Evolutionary conservation across 2,329 filamentous ascomycete genomes (phyloP), one percentile per base, ranked within the genome.

Genomic region (Aspergillus aculeatinus): DNA sequence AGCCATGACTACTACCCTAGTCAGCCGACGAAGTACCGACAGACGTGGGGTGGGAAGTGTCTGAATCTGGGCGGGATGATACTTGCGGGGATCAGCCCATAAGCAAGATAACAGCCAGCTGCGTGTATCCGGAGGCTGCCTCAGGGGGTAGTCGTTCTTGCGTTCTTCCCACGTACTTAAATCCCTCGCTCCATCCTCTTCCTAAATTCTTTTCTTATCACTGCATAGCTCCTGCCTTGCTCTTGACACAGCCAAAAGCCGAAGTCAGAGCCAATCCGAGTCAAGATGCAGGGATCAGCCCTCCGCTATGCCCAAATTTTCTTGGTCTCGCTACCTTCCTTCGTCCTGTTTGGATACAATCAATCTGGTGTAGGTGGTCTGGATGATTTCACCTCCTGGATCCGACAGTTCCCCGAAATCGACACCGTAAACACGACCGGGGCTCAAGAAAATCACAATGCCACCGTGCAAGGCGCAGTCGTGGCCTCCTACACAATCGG

Each of bases 331-430:
- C 65, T 58, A 7, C 69, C 69, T 31, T 65, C 76, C 19, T 82
- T 82, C 60, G 76, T 82, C 57, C 72, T 81, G 51, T 83, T 81
- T 64, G 81, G 82, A 55, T 84, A 83, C 73, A 83, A 83, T 67
- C 80, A 83, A 65, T 78, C 79, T 52, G 79, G 79, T 51, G 74
- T 80, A n/a, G 81, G 81, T 49, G 80, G 81, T 14, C 72, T 83
- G n/a, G 66, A 79, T 69, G 77, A 59, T 4, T 63, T 71, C 0
- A 63, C 9, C 60, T 68, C 59, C 65, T 69, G 59, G 50, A 33
- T 51, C 75, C 77, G 59, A 5, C 33, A 51, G 9, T 83, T 84
- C 63, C 82, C 82, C 1, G 66, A 76, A 55, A 82, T 83, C 65
- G 76, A 84, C 68, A 83, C 81, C 0, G 65, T 79, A 48, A 72